These are phyloP conservation scores for Zygnema cylindricum DNA, from an alignment of 139 green algal species.

Conservation along the genomic window DNA sequence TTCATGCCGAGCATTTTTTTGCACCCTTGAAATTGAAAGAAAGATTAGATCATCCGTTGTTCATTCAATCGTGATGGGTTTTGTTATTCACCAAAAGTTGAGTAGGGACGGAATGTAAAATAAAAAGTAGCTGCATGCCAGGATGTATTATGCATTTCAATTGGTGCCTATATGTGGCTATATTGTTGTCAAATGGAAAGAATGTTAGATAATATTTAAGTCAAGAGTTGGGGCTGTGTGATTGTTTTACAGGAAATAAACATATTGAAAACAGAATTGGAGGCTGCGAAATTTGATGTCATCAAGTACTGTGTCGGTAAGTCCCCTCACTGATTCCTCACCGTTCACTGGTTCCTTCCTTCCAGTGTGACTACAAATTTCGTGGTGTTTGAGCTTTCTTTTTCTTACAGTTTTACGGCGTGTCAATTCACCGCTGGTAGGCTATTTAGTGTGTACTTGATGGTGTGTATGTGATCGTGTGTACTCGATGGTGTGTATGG, in stretches of 20 bases:
- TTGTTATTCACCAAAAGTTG: too few relatives aligned
- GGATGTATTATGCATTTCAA: too few relatives aligned
- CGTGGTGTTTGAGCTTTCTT: background rate
- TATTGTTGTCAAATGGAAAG: too few relatives aligned
- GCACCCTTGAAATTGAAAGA: too few relatives aligned
- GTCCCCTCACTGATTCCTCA: background rate
- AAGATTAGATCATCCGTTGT: too few relatives aligned
- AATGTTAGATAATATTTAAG: too few relatives aligned
- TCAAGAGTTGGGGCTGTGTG: too few relatives aligned
- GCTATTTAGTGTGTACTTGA: background rate
- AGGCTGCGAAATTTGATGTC: conserved; percentile 57
- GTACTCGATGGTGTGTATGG: background rate
- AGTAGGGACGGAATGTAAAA: too few relatives aligned
- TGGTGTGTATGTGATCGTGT: background rate
- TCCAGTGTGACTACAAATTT: background rate
- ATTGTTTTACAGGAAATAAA: conserved; percentile 62
- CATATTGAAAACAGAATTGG: conserved; percentile 56
- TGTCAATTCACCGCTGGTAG: background rate
- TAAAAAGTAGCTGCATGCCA: too few relatives aligned
- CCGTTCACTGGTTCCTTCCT: background rate
- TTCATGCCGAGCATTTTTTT: too few relatives aligned
- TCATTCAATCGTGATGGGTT: too few relatives aligned
- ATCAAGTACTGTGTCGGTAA: conserved; percentile 64
- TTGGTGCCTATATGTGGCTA: too few relatives aligned
- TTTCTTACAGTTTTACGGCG: background rate